phyloP scores from a whole-genome alignment of 306 rosid species.

The Citrullus amarus region DNA sequence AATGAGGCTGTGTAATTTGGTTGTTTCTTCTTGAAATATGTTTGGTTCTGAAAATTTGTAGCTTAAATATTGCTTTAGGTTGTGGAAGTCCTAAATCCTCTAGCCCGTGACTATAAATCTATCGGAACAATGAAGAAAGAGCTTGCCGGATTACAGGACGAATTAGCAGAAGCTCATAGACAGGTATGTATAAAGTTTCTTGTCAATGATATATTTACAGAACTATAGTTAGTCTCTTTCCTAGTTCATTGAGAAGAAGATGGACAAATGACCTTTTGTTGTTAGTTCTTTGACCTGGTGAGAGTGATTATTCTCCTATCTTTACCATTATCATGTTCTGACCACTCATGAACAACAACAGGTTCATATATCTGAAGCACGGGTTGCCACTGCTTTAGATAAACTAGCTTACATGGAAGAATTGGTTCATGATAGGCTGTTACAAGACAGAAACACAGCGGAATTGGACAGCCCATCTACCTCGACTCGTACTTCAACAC shows the following conservation, averaged over 20 bases:
- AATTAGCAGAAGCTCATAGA: constrained; percentile 68
- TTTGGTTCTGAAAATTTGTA: background rate
- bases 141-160: constrained; percentile 82
- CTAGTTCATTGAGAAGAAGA: background rate
- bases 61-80: constrained; percentile 22
- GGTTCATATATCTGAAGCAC: constrained; percentile 95
- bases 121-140: constrained; percentile 90
- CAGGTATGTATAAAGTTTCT: constrained; percentile 35
- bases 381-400: constrained; percentile 84
- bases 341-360: constrained; percentile 31
- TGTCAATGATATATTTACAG: background rate
- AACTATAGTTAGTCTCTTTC: background rate
- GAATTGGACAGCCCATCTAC: constrained; percentile 37
- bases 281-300: background rate
- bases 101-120: constrained; percentile 84
- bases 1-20: background rate
- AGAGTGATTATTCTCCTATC: background rate
- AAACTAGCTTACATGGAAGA: constrained; percentile 97
- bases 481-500: constrained; percentile 43
- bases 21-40: background rate
- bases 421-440: constrained; percentile 72
- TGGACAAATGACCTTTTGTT: background rate
- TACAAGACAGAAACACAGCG: constrained; percentile 40
- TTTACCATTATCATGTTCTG: background rate
- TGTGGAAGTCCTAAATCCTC: constrained; percentile 73